Conservation (phyloP, 139 green algal genomes). For the Chlamydomonas eustigma region DNA sequence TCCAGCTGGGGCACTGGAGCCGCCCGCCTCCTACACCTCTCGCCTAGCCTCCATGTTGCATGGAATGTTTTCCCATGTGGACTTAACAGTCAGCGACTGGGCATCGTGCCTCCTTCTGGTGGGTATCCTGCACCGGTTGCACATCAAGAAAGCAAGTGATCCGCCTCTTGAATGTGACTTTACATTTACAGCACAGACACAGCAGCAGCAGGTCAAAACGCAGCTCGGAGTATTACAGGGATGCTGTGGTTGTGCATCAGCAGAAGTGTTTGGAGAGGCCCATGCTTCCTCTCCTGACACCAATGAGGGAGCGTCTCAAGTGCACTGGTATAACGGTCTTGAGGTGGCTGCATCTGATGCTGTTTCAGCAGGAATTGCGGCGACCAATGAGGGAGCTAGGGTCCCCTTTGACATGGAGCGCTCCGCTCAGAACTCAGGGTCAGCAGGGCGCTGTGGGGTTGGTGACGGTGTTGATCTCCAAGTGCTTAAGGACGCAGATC, state of each 20-base stretch:
- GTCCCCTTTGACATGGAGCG: too few species aligned
- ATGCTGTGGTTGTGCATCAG: too few species aligned
- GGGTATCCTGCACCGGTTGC: neutral
- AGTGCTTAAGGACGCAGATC: constrained; percentile 36
- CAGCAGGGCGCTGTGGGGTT: too few species aligned
- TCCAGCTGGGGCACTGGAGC: too few species aligned
- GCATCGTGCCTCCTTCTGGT: constrained; percentile 4
- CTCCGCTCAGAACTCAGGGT: too few species aligned
- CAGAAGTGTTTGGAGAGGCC: too few species aligned
- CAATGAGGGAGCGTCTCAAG: too few species aligned
- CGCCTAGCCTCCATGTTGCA: neutral
- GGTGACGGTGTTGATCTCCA: constrained; percentile 12
- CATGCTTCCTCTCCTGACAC: too few species aligned
- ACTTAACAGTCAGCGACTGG: neutral
- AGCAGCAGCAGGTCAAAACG: neutral
- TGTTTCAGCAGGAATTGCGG: too few species aligned
- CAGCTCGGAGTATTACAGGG: neutral
- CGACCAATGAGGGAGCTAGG: too few species aligned
- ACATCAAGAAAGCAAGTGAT: neutral
- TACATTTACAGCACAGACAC: neutral
- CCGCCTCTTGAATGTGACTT: neutral
- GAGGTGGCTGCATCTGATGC: too few species aligned
- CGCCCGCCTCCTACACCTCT: neutral
- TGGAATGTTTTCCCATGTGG: neutral
- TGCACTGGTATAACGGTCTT: too few species aligned